phyloP scores from a whole-genome alignment of 1,284 basidiomycete species.

The Ganoderma sp. region DNA sequence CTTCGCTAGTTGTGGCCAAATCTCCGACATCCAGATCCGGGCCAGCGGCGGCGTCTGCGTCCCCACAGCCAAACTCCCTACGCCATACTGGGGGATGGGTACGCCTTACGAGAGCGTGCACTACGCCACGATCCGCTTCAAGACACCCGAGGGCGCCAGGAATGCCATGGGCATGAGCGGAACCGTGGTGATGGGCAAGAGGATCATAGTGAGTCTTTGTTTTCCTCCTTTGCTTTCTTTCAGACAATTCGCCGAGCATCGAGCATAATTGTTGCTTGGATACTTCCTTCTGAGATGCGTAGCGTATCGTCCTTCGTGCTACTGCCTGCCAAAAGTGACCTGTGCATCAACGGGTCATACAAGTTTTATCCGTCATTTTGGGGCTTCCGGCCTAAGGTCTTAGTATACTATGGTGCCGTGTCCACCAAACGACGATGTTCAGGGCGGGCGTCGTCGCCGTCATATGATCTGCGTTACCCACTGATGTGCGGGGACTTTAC shows the following conservation, averaged over 20 bases:
- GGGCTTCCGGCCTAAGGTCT: background rate
- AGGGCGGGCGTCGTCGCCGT: too few species aligned
- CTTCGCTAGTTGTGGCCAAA: constrained; percentile 52
- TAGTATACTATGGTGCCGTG: too few species aligned
- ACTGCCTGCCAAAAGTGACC: background rate
- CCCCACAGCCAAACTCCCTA: constrained; percentile 36
- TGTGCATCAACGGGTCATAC: background rate
- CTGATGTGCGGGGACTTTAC: too few species aligned
- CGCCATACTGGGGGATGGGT: constrained; percentile 16
- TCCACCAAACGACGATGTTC: too few species aligned
- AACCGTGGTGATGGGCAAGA: constrained; percentile 43
- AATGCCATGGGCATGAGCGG: constrained; percentile 52
- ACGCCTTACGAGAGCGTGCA: constrained; percentile 46
- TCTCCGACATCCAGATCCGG: constrained; percentile 52
- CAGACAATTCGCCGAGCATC: background rate
- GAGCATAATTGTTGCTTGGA: background rate
- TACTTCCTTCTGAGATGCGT: background rate
- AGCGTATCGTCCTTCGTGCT: background rate
- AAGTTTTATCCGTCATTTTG: background rate
- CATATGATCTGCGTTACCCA: too few species aligned
- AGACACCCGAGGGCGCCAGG: constrained; percentile 41
- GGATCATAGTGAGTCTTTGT: constrained; percentile 52
- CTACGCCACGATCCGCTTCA: constrained; percentile 60
- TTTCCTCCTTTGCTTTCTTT: constrained; percentile 25
- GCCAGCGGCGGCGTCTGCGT: constrained; percentile 51